Evolutionary conservation across 208 protist species (phyloP), one percentile per base, ranked within the genome.

Genomic region (Crithidia sp.): DNA sequence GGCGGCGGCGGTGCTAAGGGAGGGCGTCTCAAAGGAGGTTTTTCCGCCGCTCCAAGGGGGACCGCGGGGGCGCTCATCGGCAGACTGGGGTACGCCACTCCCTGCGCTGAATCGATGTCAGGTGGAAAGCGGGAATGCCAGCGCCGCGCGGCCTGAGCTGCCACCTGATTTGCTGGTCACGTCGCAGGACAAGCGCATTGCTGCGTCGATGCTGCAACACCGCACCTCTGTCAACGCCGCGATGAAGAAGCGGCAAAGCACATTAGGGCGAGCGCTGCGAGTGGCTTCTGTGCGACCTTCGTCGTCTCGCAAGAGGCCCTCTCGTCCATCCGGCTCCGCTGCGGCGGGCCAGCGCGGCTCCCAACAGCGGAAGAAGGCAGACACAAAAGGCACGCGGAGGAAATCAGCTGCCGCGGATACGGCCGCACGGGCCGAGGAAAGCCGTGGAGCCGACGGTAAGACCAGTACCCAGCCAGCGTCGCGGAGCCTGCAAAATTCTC

Each of bases 91-190:
- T 5, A 59, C 67, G 13, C 61, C 61, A 10, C 43, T 74, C 9
- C 55, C 67, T 3, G 74, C 61, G 54, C 62, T 74, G 14, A 62
- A 79, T 55, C 74, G 74, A 5, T 79, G 67, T 39, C 74, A 64
- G 52, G 6, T 45, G 2, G 67, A 71, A 2, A 55, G 66, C 5
- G 54, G 66, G 52, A 52, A 40, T 28, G 53, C 44, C 14, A n/a
- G 41, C 10, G 53, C 56, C 39, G 54, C 47, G 4, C 63, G 74
- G 12, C 74, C 74, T 13, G 52, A 74, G 55, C 49, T 79, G 41
- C 74, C 74, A 5, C 44, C 61, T 4, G 74, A 71, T 16, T 47
- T 79, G 54, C 50, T 79, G 53, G 3, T 79, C 10, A 79, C 67
- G 8, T 60, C 74, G 17, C 17, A 74, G 40, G 74, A 79, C 47